Percentiles rank a stretch among this genome's conserved stretches.
Conservation (phyloP, 2,329 filamentous ascomycete genomes). For the Cladorrhinum sp. region DNA sequence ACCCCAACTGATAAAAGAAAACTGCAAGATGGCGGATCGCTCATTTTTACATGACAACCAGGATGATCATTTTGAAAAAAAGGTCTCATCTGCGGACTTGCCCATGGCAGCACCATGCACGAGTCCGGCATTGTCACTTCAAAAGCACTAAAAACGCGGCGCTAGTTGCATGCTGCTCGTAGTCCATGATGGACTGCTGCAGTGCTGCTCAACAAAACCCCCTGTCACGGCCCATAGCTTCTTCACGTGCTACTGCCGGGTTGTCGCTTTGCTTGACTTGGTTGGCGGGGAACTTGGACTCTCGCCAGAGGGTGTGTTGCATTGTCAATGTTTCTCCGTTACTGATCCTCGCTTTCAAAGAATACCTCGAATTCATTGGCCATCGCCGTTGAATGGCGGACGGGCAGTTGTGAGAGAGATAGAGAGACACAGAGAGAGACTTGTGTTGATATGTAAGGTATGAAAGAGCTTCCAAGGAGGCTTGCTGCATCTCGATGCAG, state of each 20-base stretch:
- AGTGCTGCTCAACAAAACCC: constrained; percentile 26
- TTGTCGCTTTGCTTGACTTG: not conserved
- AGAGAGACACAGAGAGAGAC: not conserved
- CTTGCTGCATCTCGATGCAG: not conserved
- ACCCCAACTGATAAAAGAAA: not conserved
- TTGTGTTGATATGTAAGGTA: too few relatives aligned
- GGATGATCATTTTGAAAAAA: not conserved
- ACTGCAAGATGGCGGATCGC: not conserved
- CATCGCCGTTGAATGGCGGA: not conserved
- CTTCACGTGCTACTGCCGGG: constrained; percentile 26
- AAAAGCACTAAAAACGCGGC: constrained; percentile 19
- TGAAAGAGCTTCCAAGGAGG: not conserved
- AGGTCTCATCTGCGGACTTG: constrained; percentile 2
- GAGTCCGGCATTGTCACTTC: constrained; percentile 13
- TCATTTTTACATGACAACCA: not conserved
- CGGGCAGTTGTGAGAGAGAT: not conserved
- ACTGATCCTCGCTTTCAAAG: too few relatives aligned
- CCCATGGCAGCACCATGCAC: not conserved
- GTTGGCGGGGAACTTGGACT: constrained; percentile 4
- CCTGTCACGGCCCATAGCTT: constrained; percentile 10
- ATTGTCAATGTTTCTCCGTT: not conserved
- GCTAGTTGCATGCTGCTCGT: constrained; percentile 11
- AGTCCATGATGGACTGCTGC: not conserved
- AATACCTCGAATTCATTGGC: too few relatives aligned
- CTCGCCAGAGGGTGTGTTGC: not conserved